Conservation (phyloP, 805 yeast species). For the Spathaspora passalidarum region DNA sequence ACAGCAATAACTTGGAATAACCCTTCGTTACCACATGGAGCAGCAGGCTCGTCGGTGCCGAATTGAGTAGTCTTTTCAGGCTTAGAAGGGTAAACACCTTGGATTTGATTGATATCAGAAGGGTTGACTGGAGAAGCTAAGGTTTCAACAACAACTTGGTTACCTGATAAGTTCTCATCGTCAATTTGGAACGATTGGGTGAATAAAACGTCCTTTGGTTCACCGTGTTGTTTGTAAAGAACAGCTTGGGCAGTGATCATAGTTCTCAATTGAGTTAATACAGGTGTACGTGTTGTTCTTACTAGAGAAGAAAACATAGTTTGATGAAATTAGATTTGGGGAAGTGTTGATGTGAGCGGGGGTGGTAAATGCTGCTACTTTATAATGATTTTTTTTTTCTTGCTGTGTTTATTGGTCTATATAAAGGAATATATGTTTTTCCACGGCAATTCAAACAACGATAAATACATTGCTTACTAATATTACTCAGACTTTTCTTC, state of each 20-base stretch:
- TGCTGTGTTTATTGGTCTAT: neutral
- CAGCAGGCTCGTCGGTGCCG: constrained; percentile 58
- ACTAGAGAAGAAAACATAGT: neutral
- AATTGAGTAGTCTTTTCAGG: constrained; percentile 51
- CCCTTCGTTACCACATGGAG: constrained; percentile 95
- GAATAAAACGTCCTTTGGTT: constrained; percentile 52
- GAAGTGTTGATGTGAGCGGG: neutral
- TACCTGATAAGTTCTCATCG: constrained; percentile 37
- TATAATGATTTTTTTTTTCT: neutral
- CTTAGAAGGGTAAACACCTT: constrained; percentile 45
- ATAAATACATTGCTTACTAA: neutral
- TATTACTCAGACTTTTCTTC: neutral
- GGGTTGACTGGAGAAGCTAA: constrained; percentile 44
- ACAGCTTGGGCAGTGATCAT: constrained; percentile 62
- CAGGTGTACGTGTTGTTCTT: neutral
- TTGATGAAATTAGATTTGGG: neutral
- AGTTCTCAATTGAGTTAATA: constrained; percentile 15
- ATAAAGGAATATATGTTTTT: neutral
- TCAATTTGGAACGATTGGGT: constrained; percentile 52
- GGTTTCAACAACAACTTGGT: constrained; percentile 32
- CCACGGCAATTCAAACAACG: neutral
- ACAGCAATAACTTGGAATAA: constrained; percentile 75
- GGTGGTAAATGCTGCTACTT: no score
- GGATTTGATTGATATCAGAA: constrained; percentile 44
- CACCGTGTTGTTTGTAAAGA: constrained; percentile 67